Evolutionary conservation across 768 basidiomycete genomes (phyloP).

Genomic region (Crucibulum laeve): DNA sequence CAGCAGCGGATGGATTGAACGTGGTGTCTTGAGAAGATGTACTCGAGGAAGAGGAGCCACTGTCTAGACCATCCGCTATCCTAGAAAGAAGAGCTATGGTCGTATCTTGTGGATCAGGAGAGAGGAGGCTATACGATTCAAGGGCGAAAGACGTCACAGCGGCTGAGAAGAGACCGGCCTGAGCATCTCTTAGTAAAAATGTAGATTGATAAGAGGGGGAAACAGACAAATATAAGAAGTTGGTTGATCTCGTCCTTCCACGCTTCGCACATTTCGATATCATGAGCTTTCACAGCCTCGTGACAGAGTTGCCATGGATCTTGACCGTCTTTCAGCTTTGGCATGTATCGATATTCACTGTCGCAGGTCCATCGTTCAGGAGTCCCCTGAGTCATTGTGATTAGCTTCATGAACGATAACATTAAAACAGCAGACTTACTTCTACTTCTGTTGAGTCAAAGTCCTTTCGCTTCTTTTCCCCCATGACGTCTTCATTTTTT

Average conservation of each 20-base stretch:
- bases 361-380: too few species aligned
- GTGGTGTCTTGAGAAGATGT: background rate
- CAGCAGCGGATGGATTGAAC: constrained; percentile 1
- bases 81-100: background rate
- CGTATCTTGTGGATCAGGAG: background rate
- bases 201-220: background rate
- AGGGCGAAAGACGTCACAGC: background rate
- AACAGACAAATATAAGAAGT: constrained; percentile 4
- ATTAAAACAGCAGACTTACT: too few species aligned
- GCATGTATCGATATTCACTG: background rate
- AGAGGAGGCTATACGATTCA: background rate
- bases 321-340: background rate
- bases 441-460: too few species aligned
- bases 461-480: too few species aligned
- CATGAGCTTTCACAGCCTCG: background rate
- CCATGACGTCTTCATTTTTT: too few species aligned
- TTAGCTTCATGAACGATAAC: too few species aligned
- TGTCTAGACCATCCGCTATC: background rate
- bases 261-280: constrained; percentile 3
- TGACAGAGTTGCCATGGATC: constrained; percentile 1
- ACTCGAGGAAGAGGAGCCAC: background rate
- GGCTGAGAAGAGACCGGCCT: constrained; percentile 1
- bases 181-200: background rate
- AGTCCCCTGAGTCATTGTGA: too few species aligned
- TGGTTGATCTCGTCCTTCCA: constrained; percentile 4